Percentiles rank a stretch among this genome's conserved stretches.
These are phyloP conservation scores for Paramecium sonneborni DNA, from an alignment of 73 alveolate species.

Conservation along the genomic window DNA sequence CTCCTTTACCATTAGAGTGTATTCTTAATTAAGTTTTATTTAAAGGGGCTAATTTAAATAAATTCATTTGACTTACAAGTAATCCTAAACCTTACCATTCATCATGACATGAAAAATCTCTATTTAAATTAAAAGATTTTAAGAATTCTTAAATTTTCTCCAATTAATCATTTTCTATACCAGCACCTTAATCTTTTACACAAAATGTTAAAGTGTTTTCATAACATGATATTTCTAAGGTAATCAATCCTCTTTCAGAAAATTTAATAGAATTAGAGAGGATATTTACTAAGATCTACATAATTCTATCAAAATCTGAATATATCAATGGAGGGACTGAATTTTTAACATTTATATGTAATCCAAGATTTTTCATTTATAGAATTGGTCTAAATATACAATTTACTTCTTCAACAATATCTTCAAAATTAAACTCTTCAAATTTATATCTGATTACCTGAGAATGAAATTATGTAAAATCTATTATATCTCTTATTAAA, in stretches of 20 bases:
- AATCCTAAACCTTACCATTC: slow-evolving; percentile 63
- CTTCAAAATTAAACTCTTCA: slow-evolving; percentile 39
- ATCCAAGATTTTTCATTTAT: neutral
- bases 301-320: slow-evolving; percentile 59
- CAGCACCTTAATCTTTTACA: slow-evolving; percentile 60
- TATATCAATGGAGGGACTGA: neutral
- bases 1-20: slow-evolving; percentile 4
- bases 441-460: slow-evolving; percentile 3
- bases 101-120: neutral
- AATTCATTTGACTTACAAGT: slow-evolving; percentile 19
- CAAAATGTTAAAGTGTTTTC: neutral
- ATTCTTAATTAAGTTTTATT: slow-evolving; percentile 1
- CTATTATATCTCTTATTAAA: slow-evolving; percentile 60
- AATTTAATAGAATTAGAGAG: slow-evolving; percentile 50
- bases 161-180: slow-evolving; percentile 17
- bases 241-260: slow-evolving; percentile 38
- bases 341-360: slow-evolving; percentile 23
- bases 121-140: neutral
- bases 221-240: neutral
- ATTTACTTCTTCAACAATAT: slow-evolving; percentile 48
- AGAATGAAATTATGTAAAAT: slow-evolving; percentile 58
- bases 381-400: neutral
- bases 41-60: slow-evolving; percentile 48
- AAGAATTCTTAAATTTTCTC: slow-evolving; percentile 16
- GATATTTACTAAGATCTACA: slow-evolving; percentile 47